Evolutionary conservation across 148 eudicot species (phyloP).

Genomic region (Nyssa sinensis): DNA sequence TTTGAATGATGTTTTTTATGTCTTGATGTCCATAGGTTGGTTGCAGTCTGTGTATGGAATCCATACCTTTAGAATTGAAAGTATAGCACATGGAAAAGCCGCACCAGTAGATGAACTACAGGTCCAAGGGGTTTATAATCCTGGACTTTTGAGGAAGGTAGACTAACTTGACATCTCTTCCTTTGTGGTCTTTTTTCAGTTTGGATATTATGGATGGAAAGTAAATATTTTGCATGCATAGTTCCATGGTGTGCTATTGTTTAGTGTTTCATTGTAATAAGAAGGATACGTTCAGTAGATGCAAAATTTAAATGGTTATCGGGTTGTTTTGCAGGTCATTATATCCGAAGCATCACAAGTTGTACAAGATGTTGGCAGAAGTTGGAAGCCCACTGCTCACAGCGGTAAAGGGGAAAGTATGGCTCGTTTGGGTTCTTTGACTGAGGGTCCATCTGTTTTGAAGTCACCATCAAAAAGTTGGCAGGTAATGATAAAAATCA

Average conservation of each 20-base stretch:
- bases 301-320: neutral
- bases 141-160: slow-evolving; percentile 74
- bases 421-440: slow-evolving; percentile 43
- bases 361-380: slow-evolving; percentile 48
- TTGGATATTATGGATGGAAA: neutral
- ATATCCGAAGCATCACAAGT: slow-evolving; percentile 75
- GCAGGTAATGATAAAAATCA: slow-evolving; percentile 51
- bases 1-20: neutral
- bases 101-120: slow-evolving; percentile 84
- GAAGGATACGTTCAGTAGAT: neutral
- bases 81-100: slow-evolving; percentile 74
- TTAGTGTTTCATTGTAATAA: neutral
- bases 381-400: slow-evolving; percentile 27
- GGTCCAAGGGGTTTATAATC: slow-evolving; percentile 72
- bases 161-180: neutral
- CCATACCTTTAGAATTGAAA: slow-evolving; percentile 73
- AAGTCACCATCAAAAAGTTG: slow-evolving; percentile 53
- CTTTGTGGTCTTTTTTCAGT: too few species aligned
- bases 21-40: slow-evolving; percentile 45
- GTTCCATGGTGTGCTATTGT: neutral
- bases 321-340: slow-evolving; percentile 44
- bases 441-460: slow-evolving; percentile 42
- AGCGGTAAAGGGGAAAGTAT: slow-evolving; percentile 30
- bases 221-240: neutral
- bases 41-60: slow-evolving; percentile 69